Percentiles rank a stretch among this genome's conserved stretches.
These are phyloP conservation scores for Sarocladium brachiariae DNA, from an alignment of 2,329 filamentous ascomycete species.

Conservation along the genomic window DNA sequence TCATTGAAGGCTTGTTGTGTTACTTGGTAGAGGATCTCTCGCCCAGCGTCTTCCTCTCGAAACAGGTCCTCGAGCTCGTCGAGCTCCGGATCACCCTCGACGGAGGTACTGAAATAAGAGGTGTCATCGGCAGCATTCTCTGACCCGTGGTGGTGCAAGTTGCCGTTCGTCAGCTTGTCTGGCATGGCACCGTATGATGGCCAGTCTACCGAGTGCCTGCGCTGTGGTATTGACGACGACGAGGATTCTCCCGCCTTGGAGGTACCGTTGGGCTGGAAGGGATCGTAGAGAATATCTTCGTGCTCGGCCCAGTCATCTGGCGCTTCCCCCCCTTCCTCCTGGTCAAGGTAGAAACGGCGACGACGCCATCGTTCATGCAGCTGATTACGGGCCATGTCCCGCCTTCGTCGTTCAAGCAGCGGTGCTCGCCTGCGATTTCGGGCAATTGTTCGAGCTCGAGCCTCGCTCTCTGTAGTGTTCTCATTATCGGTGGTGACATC, in stretches of 20 bases:
- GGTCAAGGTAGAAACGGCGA: conserved; percentile 75
- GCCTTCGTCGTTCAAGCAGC: conserved; percentile 32
- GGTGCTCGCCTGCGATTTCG: conserved; percentile 29
- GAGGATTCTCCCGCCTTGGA: conserved; percentile 3
- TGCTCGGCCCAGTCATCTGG: conserved; percentile 58
- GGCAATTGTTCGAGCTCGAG: conserved; percentile 29
- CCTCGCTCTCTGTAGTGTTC: conserved; percentile 32
- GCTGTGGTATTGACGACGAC: neutral
- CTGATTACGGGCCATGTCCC: conserved; percentile 40
- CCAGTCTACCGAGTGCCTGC: neutral
- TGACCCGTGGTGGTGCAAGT: neutral
- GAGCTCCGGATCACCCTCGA: conserved; percentile 2
- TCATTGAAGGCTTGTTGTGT: conserved; percentile 90
- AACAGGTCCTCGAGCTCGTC: conserved; percentile 3
- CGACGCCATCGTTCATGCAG: conserved; percentile 69
- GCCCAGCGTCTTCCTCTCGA: conserved; percentile 69
- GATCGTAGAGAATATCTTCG: conserved; percentile 46
- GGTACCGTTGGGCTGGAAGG: conserved; percentile 18
- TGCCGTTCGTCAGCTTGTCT: neutral
- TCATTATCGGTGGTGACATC: conserved; percentile 17
- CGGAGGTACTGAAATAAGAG: neutral
- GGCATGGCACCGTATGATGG: neutral
- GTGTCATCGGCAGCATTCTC: neutral
- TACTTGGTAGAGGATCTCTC: conserved; percentile 84
- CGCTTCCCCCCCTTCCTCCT: conserved; percentile 68